Evolutionary conservation across 2,329 filamentous ascomycete genomes (phyloP), one percentile per base, ranked within the genome.

Genomic region (Calcarisporium arbuscula): DNA sequence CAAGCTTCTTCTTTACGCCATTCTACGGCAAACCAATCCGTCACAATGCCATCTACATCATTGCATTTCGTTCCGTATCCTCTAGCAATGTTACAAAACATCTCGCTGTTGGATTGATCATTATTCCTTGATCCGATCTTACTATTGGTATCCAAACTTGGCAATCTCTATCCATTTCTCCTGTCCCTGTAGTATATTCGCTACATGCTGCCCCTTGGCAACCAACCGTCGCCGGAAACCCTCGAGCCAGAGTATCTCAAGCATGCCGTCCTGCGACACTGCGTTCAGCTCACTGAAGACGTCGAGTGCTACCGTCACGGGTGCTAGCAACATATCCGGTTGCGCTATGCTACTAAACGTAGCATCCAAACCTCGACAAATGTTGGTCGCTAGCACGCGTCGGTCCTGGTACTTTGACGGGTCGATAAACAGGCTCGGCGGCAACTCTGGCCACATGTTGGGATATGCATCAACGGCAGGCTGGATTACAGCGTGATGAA

Each of bases 321-420:
- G 66, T 9, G 57, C 58, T 8, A 58, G 47, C 12, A 73, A 44
- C 43, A 70, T 42, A 40, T 72, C 68, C 2, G 68, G 68, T 52
- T 72, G 67, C 11, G 57, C 56, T 2, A 61, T 67, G 4, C 51
- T 54, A 6, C 48, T 51, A 5, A 74, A 53, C 0, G 62, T 63
- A 28, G 61, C 67, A 39, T 74, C 72, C 5, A 76, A 51, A 4
- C 64, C 63, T 26, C 70, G 62, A 43, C 72, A 75, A 12, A 74
- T 64, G 35, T 66, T 62, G 8, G 58, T 61, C 1, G 71, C 70
- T 21, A 70, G 52, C 32, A 64, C 58, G 14, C 61, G 57, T 2
- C 61, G 62, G 37, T 65, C 60, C 12, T 64, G 57, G 41, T 71
- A 74, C 21, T 52, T 57, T 10, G 51, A 47, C 4, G 61, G 49